These are phyloP conservation scores for Paramecium primaurelia DNA, from an alignment of 73 alveolate species.

Conservation along the genomic window DNA sequence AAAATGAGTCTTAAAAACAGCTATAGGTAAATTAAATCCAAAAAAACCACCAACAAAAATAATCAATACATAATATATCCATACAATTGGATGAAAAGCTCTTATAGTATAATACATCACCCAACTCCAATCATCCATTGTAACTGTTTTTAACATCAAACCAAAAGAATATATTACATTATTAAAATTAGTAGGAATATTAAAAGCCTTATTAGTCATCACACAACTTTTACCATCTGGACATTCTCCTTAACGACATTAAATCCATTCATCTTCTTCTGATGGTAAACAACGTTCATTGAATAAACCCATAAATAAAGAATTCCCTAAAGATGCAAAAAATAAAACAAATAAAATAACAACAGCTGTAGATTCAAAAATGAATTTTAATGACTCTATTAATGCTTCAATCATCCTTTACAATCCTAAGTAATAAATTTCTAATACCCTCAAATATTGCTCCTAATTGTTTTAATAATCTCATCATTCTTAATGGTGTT, in stretches of 20 bases:
- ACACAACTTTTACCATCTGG: background rate
- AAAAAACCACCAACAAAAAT: constrained; percentile 25
- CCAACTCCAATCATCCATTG: constrained; percentile 28
- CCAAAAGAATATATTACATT: background rate
- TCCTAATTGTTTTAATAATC: constrained; percentile 2
- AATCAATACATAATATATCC: constrained; percentile 23
- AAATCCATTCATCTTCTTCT: constrained; percentile 17
- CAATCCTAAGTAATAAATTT: background rate
- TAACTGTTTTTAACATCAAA: background rate
- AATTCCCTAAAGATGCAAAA: background rate
- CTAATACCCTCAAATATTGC: background rate
- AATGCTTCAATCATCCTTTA: background rate
- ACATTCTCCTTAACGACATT: constrained; percentile 17
- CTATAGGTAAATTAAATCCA: constrained; percentile 20
- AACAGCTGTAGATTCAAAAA: background rate
- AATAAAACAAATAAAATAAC: background rate
- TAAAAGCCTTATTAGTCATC: background rate
- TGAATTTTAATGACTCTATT: background rate
- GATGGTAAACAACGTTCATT: background rate
- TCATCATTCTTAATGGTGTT: constrained; percentile 2
- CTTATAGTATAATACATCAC: constrained; percentile 9
- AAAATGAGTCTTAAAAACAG: constrained; percentile 6
- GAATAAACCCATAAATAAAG: constrained; percentile 18
- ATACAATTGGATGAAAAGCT: background rate
- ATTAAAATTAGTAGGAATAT: background rate